These are phyloP conservation scores for Trichosporon coremiiforme DNA, from an alignment of 1,284 basidiomycete species.

Conservation along the genomic window DNA sequence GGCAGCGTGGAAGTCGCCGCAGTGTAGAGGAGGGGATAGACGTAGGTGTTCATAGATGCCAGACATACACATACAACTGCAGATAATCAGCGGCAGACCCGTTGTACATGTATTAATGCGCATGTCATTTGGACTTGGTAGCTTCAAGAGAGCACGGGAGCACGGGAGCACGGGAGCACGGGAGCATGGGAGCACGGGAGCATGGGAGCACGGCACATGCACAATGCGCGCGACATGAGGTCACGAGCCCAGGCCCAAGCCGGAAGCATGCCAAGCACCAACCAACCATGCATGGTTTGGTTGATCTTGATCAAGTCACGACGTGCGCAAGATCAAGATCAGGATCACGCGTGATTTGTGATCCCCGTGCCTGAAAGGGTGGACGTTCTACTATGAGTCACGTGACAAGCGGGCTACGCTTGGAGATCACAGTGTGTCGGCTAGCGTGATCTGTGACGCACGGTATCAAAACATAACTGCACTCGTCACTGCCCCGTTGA, in stretches of 20 bases:
- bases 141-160: too few species aligned
- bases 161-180: too few species aligned
- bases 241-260: too few species aligned
- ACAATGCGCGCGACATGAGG: neutral
- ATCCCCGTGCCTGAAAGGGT: neutral
- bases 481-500: constrained; percentile 3
- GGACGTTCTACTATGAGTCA: neutral
- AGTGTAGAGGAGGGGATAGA: neutral
- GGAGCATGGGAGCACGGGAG: too few species aligned
- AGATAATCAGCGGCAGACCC: constrained; percentile 2
- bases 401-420: neutral
- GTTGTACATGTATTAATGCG: constrained; percentile 10
- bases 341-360: constrained; percentile 6
- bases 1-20: constrained; percentile 22
- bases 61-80: neutral
- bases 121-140: neutral
- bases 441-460: neutral
- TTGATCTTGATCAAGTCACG: neutral
- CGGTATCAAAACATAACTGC: constrained; percentile 7
- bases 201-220: neutral
- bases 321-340: constrained; percentile 2
- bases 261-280: neutral
- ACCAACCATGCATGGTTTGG: neutral
- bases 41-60: neutral
- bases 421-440: neutral